Conservation (phyloP, 1,284 basidiomycete genomes). For the Sporisorium graminicola region DNA sequence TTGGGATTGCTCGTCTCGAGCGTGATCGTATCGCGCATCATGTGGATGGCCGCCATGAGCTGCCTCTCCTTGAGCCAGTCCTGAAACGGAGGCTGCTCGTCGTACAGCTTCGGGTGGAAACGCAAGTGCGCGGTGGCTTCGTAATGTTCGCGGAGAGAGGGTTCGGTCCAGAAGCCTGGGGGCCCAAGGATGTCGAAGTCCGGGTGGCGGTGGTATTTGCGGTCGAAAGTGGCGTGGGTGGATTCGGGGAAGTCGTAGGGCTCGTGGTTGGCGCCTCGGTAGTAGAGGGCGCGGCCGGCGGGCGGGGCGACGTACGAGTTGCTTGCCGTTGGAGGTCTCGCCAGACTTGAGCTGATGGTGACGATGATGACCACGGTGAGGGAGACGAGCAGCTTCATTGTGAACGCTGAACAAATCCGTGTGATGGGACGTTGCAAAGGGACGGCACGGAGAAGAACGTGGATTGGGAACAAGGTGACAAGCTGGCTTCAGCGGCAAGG, state of each 20-base stretch:
- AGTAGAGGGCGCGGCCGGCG: slow-evolving; percentile 29
- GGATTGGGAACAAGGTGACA: neutral
- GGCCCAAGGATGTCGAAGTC: slow-evolving; percentile 19
- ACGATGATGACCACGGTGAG: neutral
- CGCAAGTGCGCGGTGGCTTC: slow-evolving; percentile 1
- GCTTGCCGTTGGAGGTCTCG: neutral
- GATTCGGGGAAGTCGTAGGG: slow-evolving; percentile 25
- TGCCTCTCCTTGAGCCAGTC: slow-evolving; percentile 41
- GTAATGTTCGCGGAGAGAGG: slow-evolving; percentile 20
- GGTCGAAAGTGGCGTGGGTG: slow-evolving; percentile 1
- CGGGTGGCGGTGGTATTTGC: neutral
- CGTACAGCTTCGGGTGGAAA: slow-evolving; percentile 18
- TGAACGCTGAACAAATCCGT: neutral
- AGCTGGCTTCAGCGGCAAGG: neutral
- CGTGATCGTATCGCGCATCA: neutral
- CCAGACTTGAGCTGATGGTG: neutral
- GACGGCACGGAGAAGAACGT: neutral
- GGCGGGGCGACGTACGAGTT: neutral
- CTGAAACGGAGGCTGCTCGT: slow-evolving; percentile 14
- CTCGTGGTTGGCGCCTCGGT: slow-evolving; percentile 14
- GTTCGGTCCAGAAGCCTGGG: slow-evolving; percentile 24
- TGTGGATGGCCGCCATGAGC: slow-evolving; percentile 26
- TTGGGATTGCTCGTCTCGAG: neutral
- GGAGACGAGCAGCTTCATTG: neutral
- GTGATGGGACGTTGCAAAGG: neutral